phyloP scores from a whole-genome alignment of 2,329 filamentous ascomycete species.

The Bimuria novae-zelandiae region DNA sequence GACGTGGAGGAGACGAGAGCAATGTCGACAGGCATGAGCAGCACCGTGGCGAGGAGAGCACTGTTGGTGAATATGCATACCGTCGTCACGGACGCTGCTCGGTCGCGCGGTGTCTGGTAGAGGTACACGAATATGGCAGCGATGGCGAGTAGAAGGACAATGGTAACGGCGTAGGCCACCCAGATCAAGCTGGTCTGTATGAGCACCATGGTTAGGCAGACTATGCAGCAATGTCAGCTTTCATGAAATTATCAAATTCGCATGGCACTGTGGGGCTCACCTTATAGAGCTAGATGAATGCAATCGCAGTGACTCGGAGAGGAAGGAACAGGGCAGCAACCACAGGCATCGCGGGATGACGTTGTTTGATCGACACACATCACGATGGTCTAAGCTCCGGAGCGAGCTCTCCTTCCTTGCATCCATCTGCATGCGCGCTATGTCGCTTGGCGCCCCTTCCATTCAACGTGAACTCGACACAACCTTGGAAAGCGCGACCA shows the following conservation, averaged over 20 bases:
- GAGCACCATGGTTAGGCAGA: slow-evolving; percentile 67
- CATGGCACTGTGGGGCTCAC: too few species aligned
- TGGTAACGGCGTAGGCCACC: slow-evolving; percentile 85
- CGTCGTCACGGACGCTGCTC: slow-evolving; percentile 78
- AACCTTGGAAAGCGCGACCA: neutral
- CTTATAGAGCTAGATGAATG: too few species aligned
- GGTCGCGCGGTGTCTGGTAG: slow-evolving; percentile 87
- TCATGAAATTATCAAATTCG: too few species aligned
- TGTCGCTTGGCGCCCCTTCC: slow-evolving; percentile 19
- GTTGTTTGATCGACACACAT: neutral
- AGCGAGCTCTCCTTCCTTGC: slow-evolving; percentile 13
- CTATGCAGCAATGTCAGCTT: too few species aligned
- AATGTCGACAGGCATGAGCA: slow-evolving; percentile 93
- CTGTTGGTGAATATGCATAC: slow-evolving; percentile 88
- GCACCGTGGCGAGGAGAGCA: slow-evolving; percentile 84
- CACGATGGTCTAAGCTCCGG: slow-evolving; percentile 11
- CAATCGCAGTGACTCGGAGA: neutral
- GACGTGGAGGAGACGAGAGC: slow-evolving; percentile 91
- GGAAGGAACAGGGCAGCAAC: neutral
- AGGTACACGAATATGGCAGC: slow-evolving; percentile 86
- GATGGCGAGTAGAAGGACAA: slow-evolving; percentile 75
- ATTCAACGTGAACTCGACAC: slow-evolving; percentile 22
- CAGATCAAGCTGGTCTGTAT: slow-evolving; percentile 92
- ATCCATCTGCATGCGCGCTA: slow-evolving; percentile 3
- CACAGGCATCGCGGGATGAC: slow-evolving; percentile 3